These are phyloP conservation scores for Thoreauomyces humboldtii DNA, from an alignment of 192 early-diverging fungal species.

Conservation along the genomic window DNA sequence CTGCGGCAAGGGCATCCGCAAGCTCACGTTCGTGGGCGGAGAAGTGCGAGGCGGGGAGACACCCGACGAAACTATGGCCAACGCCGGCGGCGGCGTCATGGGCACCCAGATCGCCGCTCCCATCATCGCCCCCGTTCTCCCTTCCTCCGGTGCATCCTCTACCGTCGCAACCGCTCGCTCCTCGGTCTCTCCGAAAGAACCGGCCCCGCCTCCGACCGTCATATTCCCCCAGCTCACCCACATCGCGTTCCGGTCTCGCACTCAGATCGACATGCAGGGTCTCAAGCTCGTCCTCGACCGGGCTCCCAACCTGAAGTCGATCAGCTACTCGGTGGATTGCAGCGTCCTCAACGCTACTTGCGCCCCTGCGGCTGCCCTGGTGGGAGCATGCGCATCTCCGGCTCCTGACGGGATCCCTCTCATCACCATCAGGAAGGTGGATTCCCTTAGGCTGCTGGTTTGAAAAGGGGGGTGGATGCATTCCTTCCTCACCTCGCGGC, in stretches of 20 bases:
- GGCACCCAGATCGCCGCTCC: background rate
- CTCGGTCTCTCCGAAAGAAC: background rate
- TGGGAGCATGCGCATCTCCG: too few relatives aligned
- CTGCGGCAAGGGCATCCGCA: background rate
- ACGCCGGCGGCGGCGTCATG: background rate
- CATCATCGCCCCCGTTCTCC: background rate
- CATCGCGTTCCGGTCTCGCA: background rate
- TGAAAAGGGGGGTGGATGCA: too few relatives aligned
- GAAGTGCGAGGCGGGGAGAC: conserved; percentile 20
- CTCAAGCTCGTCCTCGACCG: conserved; percentile 19
- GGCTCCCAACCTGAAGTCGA: background rate
- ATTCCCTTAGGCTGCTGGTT: too few relatives aligned
- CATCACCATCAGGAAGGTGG: too few relatives aligned
- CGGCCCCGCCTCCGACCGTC: background rate
- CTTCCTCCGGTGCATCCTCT: too few relatives aligned
- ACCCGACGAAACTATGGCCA: background rate
- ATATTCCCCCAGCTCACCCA: background rate
- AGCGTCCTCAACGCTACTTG: conserved; percentile 2
- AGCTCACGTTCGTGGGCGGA: conserved; percentile 17
- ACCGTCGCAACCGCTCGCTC: too few relatives aligned
- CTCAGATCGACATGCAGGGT: background rate
- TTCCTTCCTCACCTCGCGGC: too few relatives aligned
- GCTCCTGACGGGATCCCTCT: too few relatives aligned
- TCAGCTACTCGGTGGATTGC: conserved; percentile 10
- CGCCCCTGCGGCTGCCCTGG: too few relatives aligned